phyloP scores from a whole-genome alignment of 768 basidiomycete genomes.

The Tricholoma saponaceum region DNA sequence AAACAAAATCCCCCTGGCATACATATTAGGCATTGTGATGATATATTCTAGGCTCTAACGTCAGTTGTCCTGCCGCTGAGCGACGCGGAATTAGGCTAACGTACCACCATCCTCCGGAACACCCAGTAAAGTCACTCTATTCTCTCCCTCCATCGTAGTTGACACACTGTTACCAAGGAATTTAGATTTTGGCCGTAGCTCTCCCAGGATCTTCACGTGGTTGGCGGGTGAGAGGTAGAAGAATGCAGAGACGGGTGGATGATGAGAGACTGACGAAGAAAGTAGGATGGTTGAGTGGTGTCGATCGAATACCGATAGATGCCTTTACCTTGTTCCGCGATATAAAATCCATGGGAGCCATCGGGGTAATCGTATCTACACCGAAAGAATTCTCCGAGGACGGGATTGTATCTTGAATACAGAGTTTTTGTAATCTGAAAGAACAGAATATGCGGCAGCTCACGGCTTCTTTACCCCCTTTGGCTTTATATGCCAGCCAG shows the following conservation, averaged over 20 bases:
- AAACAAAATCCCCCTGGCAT: slow-evolving; percentile 81
- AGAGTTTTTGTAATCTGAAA: slow-evolving; percentile 2
- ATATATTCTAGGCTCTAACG: slow-evolving; percentile 58
- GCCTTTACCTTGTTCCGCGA: slow-evolving; percentile 84
- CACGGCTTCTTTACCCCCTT: slow-evolving; percentile 99
- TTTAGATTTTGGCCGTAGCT: slow-evolving; percentile 91
- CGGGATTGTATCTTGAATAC: slow-evolving; percentile 79
- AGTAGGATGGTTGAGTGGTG: neutral
- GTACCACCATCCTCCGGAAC: slow-evolving; percentile 83
- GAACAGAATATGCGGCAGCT: slow-evolving; percentile 26
- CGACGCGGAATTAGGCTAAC: slow-evolving; percentile 21
- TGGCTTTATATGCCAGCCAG: slow-evolving; percentile 99
- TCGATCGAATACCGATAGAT: neutral
- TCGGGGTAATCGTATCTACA: slow-evolving; percentile 92
- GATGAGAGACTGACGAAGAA: slow-evolving; percentile 75
- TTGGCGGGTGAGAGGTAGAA: slow-evolving; percentile 93
- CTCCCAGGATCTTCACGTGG: slow-evolving; percentile 82
- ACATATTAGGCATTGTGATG: slow-evolving; percentile 98
- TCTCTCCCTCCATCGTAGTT: slow-evolving; percentile 96
- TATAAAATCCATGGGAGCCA: slow-evolving; percentile 89
- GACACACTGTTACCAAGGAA: slow-evolving; percentile 97
- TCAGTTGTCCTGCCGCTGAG: neutral
- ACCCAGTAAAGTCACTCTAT: slow-evolving; percentile 79
- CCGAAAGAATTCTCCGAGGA: slow-evolving; percentile 97
- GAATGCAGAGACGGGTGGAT: slow-evolving; percentile 93